Evolutionary conservation across 1,284 basidiomycete species (phyloP).

Genomic region (Pholiota adiposa): DNA sequence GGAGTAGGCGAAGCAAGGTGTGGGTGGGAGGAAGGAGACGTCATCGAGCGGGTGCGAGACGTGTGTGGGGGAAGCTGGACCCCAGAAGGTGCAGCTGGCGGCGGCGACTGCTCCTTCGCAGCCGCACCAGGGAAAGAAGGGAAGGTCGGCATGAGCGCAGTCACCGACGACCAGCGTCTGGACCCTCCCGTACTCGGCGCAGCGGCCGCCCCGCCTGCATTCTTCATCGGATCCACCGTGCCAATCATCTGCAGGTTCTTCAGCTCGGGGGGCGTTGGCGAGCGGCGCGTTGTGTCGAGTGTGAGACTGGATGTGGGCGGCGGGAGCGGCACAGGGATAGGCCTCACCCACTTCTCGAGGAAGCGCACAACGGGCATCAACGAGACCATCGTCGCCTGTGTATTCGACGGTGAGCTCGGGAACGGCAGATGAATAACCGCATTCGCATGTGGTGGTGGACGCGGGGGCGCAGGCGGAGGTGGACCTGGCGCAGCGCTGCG

Average conservation of each 20-base stretch:
- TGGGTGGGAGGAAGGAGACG: slow-evolving; percentile 27
- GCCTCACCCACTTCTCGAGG: slow-evolving; percentile 61
- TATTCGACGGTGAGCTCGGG: slow-evolving; percentile 64
- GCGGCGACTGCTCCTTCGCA: slow-evolving; percentile 13
- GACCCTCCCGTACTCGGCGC: slow-evolving; percentile 14
- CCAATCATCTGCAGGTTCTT: slow-evolving; percentile 19
- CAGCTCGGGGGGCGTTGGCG: slow-evolving; percentile 18
- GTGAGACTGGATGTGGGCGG: slow-evolving; percentile 10
- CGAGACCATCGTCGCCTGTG: slow-evolving; percentile 49
- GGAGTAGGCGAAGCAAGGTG: slow-evolving; percentile 27
- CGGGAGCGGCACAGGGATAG: slow-evolving; percentile 33
- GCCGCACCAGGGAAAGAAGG: slow-evolving; percentile 27
- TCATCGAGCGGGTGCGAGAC: slow-evolving; percentile 25
- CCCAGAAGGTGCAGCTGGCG: slow-evolving; percentile 19
- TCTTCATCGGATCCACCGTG: slow-evolving; percentile 17
- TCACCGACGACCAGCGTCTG: slow-evolving; percentile 44
- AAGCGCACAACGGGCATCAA: slow-evolving; percentile 64
- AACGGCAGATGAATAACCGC: slow-evolving; percentile 76
- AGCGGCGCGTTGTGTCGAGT: slow-evolving; percentile 5
- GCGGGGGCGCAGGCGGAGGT: slow-evolving; percentile 43
- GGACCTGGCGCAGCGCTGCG: slow-evolving; percentile 19
- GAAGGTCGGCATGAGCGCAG: slow-evolving; percentile 41
- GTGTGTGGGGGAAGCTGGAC: slow-evolving; percentile 23
- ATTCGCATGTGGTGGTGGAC: slow-evolving; percentile 71
- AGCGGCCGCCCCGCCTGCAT: slow-evolving; percentile 12